phyloP scores from a whole-genome alignment of 1,284 basidiomycete species.

The Cutaneotrichosporon cyanovorans region DNA sequence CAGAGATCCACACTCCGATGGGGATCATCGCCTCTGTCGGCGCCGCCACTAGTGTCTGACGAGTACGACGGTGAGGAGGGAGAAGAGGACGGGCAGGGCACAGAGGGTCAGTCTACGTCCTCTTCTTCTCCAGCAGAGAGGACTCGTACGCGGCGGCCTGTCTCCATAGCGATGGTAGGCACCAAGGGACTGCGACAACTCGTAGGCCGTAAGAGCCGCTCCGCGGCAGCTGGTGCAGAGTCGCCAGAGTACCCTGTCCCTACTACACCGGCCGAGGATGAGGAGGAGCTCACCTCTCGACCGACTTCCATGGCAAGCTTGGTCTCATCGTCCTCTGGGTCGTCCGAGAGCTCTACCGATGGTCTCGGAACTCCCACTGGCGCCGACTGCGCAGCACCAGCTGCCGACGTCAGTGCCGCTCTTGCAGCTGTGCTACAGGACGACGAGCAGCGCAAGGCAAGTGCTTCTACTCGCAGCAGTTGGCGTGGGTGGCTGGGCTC shows the following conservation, averaged over 20 bases:
- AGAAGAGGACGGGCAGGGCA: background rate
- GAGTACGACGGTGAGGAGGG: conserved; percentile 4
- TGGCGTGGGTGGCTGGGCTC: conserved; percentile 17
- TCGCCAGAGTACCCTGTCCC: conserved; percentile 1
- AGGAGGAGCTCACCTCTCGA: background rate
- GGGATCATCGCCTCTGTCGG: conserved; percentile 17
- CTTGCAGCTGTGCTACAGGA: conserved; percentile 7
- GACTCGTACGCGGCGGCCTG: background rate
- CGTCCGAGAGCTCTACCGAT: conserved; percentile 25
- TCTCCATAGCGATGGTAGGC: background rate
- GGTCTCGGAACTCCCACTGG: conserved; percentile 30
- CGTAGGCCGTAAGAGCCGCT: conserved; percentile 7
- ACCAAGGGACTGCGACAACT: conserved; percentile 3
- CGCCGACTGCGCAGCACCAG: conserved; percentile 4
- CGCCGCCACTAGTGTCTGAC: conserved; percentile 22
- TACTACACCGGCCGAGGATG: conserved; percentile 1
- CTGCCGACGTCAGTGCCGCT: conserved; percentile 13
- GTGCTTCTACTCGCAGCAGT: background rate
- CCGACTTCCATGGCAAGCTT: conserved; percentile 22
- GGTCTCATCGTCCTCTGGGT: conserved; percentile 11
- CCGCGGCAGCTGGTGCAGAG: background rate
- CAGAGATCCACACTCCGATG: background rate
- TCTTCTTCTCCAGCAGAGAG: too few relatives aligned
- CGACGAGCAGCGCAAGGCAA: conserved; percentile 5
- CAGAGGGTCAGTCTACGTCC: background rate